Evolutionary conservation across 208 protist genomes (phyloP).

Genomic region (Blechomonas ayalai): DNA sequence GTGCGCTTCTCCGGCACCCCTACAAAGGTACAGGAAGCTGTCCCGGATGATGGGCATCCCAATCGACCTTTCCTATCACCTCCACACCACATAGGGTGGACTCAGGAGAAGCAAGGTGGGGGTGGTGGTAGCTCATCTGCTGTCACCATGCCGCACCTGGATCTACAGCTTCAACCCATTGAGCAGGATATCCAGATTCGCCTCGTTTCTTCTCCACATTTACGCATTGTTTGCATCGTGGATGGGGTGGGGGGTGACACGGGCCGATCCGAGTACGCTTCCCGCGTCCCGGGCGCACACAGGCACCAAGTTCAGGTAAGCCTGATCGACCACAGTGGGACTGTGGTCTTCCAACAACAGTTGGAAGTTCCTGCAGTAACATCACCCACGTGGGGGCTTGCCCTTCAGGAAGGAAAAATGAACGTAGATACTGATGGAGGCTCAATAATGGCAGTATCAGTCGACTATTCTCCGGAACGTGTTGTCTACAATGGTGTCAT

Average conservation of each 20-base stretch:
- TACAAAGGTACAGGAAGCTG: neutral
- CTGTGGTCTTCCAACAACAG: slow-evolving; percentile 67
- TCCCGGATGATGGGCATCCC: neutral
- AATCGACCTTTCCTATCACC: no score
- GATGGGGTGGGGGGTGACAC: slow-evolving; percentile 55
- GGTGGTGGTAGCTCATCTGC: neutral
- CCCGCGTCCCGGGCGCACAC: slow-evolving; percentile 27
- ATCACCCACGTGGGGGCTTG: slow-evolving; percentile 44
- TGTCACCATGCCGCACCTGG: slow-evolving; percentile 30
- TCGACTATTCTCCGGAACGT: slow-evolving; percentile 54
- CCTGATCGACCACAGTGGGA: slow-evolving; percentile 40
- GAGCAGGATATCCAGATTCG: slow-evolving; percentile 47
- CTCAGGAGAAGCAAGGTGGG: no score
- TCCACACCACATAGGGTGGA: no score
- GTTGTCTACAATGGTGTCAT: slow-evolving; percentile 39
- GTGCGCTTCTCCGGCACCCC: neutral
- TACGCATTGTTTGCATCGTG: slow-evolving; percentile 63
- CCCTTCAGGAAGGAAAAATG: slow-evolving; percentile 49
- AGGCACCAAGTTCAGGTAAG: slow-evolving; percentile 48
- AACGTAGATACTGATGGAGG: slow-evolving; percentile 34
- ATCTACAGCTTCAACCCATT: slow-evolving; percentile 40
- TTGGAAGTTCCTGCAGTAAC: slow-evolving; percentile 47
- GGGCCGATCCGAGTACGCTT: slow-evolving; percentile 42
- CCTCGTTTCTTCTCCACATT: slow-evolving; percentile 33
- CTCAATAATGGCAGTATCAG: slow-evolving; percentile 25